Evolutionary conservation across 306 rosid species (phyloP).

Genomic region (Cucurbita pepo): DNA sequence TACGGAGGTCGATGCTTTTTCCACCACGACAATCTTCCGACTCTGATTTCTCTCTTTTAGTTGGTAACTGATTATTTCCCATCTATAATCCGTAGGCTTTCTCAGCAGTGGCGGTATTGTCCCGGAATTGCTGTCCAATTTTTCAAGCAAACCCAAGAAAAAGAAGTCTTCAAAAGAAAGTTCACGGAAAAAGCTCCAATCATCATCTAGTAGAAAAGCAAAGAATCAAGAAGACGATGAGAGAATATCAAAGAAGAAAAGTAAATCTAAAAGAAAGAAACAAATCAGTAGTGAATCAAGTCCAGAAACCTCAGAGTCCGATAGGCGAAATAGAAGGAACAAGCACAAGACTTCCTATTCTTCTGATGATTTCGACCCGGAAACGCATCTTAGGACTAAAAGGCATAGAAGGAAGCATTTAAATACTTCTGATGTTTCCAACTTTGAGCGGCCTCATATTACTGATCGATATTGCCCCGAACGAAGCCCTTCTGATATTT

Average conservation of each 20-base stretch:
- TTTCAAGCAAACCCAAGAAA: conserved; percentile 49
- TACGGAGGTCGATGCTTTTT: conserved; percentile 54
- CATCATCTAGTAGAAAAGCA: conserved; percentile 11
- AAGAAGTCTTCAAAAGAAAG: conserved; percentile 37
- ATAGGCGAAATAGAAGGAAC: conserved; percentile 13
- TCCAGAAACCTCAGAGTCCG: conserved; percentile 29
- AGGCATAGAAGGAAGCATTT: conserved; percentile 11
- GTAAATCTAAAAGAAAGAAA: conserved; percentile 37
- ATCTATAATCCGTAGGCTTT: conserved; percentile 41
- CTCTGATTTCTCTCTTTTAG: background rate
- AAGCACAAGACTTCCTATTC: conserved; percentile 1
- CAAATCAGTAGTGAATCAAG: conserved; percentile 19
- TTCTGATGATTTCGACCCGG: conserved; percentile 5
- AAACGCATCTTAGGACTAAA: conserved; percentile 9
- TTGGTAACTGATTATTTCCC: background rate
- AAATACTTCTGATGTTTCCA: conserved; percentile 33
- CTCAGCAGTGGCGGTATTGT: conserved; percentile 47
- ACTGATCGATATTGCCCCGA: conserved; percentile 13
- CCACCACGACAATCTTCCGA: background rate
- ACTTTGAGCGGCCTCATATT: conserved; percentile 12
- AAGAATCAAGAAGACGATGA: conserved; percentile 27
- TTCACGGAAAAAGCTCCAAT: conserved; percentile 26
- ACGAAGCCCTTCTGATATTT: conserved; percentile 30
- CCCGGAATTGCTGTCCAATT: conserved; percentile 53
- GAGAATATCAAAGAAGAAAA: conserved; percentile 24